Base-by-base conservation (phyloP, 169 alveolate genomes). In the Miamiensis avidus region DNA sequence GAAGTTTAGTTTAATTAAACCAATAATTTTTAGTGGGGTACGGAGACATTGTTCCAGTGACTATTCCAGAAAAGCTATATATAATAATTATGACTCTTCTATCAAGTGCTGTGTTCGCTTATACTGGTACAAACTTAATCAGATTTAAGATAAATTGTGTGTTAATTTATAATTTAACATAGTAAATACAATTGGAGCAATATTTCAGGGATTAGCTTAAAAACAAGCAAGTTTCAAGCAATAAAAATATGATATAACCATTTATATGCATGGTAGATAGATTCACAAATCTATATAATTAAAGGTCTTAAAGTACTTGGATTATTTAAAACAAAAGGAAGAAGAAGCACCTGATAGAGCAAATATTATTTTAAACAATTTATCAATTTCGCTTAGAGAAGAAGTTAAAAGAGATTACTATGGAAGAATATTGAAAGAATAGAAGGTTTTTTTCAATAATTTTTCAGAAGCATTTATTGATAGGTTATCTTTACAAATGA, bases 401-500 rank as follows among this genome's bases (percentile, higher is more conserved):
- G 69, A 49, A 49, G 69, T 49, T 49, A 49, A 49, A 49, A 49
- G 4, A 11, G 74, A 79, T 16, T 79, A 29, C 20, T 79, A 79
- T 64, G 84, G 84, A 25, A 79, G 65, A 65, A 79, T 79, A 4
- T 34, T 79, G 1, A 1, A 11, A 65, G 0, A 34, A n/a, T 69
- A 79, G 4, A 79, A 79, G 29, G 30, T 34, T 28, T 79, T 79
- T 31, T 49, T 30, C 0, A 1, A 1, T 49, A 79, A 79, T 31
- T 79, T 34, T 64, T 34, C 76, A 27, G 31, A 34, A 16, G 76
- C 34, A 29, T 34, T 34, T 0, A 29, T 79, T 1, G 76, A 49
- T 20, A 49, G 64, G 11, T 65, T 79, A 34, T 34, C 84, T 4
- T 79, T 79, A 28, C 34, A 49, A 28, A 79, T 79, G 84, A 79